Base-by-base conservation (phyloP, 306 rosid species). In the Potentilla sterilis region DNA sequence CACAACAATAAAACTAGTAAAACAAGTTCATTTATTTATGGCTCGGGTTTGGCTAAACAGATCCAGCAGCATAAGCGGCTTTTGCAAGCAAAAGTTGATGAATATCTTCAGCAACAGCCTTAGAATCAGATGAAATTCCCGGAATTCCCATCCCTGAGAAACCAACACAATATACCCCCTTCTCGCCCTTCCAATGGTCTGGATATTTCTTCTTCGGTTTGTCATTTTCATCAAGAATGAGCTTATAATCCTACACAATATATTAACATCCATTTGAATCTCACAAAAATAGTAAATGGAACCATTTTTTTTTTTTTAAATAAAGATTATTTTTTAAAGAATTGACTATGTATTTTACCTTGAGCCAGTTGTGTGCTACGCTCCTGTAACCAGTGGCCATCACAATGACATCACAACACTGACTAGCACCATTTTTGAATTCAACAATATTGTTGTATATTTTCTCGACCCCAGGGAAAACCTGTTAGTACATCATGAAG, bases 161-260 rank as follows among this genome's bases (percentile, higher is more conserved):
- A 7, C 96, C 91, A 52, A 78, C 85, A 19, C 93, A 92, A 19
- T 88, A 89, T 9, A 88, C 76, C 0, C 48, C 90, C 90, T 88
- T 34, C 47, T 40, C 78, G 34, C 91, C 90, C 65, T 85, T 92
- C 96, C 96, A 89, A 24, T 91, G 91, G 5, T 59, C 24, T 1
- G 91, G 90, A 70, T 51, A 73, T 32, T 63, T 66, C 0, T 47
- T 81, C 74, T 83, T 86, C 0, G 93, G 75, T 46, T 89, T 19
- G 12, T 95, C 96, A 72, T 86, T 87, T 5, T 85, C 84, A 16
- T 78, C 73, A 46, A 92, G 38, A 58, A 89, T 85, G 65, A 68
- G 75, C 32, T 79, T 87, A 81, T 80, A 89, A 9, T 82, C 40
- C 40, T 37, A 37, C 40, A 37, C n/a, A 52, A 47, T 5, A 46